Conservation (phyloP, 2,329 filamentous ascomycete genomes). For the Byssoonygena ceratinophila region DNA sequence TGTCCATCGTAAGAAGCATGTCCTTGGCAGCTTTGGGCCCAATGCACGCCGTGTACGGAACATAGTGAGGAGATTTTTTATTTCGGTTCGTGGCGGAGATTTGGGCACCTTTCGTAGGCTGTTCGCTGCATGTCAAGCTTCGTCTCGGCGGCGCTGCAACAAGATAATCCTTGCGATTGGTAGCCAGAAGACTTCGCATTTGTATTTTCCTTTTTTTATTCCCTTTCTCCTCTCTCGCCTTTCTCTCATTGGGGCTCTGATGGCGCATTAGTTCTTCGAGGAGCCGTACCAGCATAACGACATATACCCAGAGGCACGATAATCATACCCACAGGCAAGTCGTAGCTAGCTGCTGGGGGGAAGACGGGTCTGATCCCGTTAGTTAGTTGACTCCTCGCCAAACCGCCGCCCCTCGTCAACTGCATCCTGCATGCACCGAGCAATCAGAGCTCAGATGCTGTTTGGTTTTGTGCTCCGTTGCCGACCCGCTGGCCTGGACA, state of each 20-base stretch:
- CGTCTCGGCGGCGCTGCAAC: background rate
- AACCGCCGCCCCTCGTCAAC: background rate
- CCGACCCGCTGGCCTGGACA: slow-evolving; percentile 1
- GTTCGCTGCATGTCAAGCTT: background rate
- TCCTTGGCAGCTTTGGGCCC: background rate
- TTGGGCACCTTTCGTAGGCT: background rate
- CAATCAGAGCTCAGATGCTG: slow-evolving; percentile 1
- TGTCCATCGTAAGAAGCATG: background rate
- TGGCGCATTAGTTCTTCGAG: background rate
- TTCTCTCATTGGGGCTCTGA: background rate
- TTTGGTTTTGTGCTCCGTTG: slow-evolving; percentile 2
- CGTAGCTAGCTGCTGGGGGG: background rate
- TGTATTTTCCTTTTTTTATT: background rate
- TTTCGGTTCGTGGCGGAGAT: slow-evolving; percentile 3
- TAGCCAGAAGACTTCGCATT: background rate
- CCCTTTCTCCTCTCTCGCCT: no score
- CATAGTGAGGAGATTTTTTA: background rate
- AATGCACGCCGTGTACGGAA: background rate
- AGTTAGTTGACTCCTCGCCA: slow-evolving; percentile 3
- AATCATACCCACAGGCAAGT: background rate
- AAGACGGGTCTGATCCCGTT: background rate
- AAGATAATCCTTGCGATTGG: background rate
- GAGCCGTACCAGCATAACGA: background rate
- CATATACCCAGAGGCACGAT: background rate
- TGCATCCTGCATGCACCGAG: slow-evolving; percentile 1